These are phyloP conservation scores for Hamamelis virginiana DNA, from an alignment of 164 flowering plant species.

Conservation along the genomic window DNA sequence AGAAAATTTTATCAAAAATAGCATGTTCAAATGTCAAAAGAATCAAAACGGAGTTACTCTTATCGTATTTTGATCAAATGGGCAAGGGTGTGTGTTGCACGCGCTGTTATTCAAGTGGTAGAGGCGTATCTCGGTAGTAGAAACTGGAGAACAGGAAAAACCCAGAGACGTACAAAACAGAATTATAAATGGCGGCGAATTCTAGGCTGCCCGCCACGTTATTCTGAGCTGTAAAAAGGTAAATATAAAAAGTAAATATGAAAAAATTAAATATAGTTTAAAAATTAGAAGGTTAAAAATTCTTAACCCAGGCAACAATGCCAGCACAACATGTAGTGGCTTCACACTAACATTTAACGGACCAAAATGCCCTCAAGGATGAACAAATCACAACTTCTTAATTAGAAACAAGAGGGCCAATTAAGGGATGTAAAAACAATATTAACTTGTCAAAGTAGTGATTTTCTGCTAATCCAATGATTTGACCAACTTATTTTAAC, in stretches of 20 bases:
- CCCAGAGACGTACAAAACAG: conserved; percentile 32
- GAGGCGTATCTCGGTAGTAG: conserved; percentile 15
- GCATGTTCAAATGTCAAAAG: too few species aligned
- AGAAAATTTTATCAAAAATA: too few species aligned
- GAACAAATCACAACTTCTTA: background rate
- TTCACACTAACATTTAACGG: background rate
- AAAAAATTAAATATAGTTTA: conserved; percentile 1
- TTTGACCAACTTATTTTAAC: conserved; percentile 34
- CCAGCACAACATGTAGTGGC: background rate
- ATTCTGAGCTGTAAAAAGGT: conserved; percentile 36
- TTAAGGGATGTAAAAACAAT: background rate
- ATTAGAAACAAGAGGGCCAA: background rate
- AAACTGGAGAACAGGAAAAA: conserved; percentile 16
- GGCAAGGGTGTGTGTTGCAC: too few species aligned
- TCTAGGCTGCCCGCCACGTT: conserved; percentile 49
- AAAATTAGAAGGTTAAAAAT: background rate
- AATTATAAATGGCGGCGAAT: conserved; percentile 42
- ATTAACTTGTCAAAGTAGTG: conserved; percentile 14
- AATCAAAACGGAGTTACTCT: too few species aligned
- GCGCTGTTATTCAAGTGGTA: background rate
- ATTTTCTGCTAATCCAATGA: conserved; percentile 8
- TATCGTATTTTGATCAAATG: too few species aligned
- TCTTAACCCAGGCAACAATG: background rate
- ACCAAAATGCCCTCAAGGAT: conserved; percentile 5
- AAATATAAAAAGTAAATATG: background rate